phyloP scores from a whole-genome alignment of 1,284 basidiomycete species.

The Entoloma clypeatum region DNA sequence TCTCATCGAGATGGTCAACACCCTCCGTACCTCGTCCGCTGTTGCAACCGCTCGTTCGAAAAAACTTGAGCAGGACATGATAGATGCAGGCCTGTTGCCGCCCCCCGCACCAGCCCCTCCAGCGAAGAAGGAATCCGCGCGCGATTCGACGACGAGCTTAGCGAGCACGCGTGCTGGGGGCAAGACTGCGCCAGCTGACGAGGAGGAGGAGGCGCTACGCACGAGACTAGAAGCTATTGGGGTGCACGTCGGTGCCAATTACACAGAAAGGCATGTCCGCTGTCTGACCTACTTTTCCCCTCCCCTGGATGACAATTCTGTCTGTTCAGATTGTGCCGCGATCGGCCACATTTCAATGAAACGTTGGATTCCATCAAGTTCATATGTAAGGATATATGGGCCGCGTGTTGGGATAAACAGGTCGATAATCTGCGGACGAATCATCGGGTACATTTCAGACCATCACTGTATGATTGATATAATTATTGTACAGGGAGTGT shows the following conservation, averaged over 20 bases:
- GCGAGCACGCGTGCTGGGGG: conserved; percentile 33
- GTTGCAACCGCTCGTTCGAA: conserved; percentile 64
- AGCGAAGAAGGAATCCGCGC: conserved; percentile 41
- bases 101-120: conserved; percentile 35
- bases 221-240: conserved; percentile 80
- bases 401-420: conserved; percentile 85
- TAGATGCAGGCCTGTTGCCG: conserved; percentile 65
- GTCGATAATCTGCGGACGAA: conserved; percentile 95
- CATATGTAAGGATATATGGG: conserved; percentile 95
- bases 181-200: conserved; percentile 43
- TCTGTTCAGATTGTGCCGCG: conserved; percentile 63
- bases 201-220: conserved; percentile 71
- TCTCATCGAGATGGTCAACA: conserved; percentile 74
- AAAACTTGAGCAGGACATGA: conserved; percentile 70
- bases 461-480: conserved; percentile 2
- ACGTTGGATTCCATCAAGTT: conserved; percentile 93
- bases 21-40: conserved; percentile 66
- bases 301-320: neutral
- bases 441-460: conserved; percentile 61
- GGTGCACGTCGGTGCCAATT: conserved; percentile 80
- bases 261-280: conserved; percentile 72
- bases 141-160: conserved; percentile 54
- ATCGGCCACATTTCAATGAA: conserved; percentile 72
- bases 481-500: conserved; percentile 66
- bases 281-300: neutral